Percentiles rank a stretch among this genome's conserved stretches.
Evolutionary conservation across 2,329 filamentous ascomycete genomes (phyloP).

Genomic region (Clonostachys rhizophaga): DNA sequence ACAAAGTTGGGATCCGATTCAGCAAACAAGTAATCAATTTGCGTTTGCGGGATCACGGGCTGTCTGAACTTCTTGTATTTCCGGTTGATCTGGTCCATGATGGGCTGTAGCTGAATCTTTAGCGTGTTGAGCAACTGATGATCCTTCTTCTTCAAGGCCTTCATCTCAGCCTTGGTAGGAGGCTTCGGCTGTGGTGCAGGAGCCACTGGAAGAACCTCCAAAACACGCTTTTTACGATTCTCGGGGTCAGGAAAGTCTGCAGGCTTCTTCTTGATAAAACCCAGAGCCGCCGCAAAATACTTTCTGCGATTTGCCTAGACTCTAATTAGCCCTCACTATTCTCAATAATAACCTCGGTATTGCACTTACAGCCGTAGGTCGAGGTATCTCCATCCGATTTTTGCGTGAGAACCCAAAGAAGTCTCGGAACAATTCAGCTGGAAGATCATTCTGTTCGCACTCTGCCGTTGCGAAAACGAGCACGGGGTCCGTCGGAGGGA

Average conservation of each 20-base stretch:
- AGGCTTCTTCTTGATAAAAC: conserved; percentile 75
- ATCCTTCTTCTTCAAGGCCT: conserved; percentile 76
- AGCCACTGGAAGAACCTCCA: conserved; percentile 73
- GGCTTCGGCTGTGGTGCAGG: conserved; percentile 65
- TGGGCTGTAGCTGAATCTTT: conserved; percentile 84
- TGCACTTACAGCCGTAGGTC: conserved; percentile 56
- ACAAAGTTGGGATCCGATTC: conserved; percentile 73
- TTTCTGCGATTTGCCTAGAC: conserved; percentile 58
- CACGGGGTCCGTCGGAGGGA: conserved; percentile 87
- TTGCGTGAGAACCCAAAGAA: conserved; percentile 82
- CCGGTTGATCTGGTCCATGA: conserved; percentile 94
- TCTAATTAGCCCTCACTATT: not conserved
- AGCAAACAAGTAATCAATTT: conserved; percentile 78
- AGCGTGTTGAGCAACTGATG: conserved; percentile 79
- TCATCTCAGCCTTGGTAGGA: conserved; percentile 73
- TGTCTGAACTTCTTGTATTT: conserved; percentile 86
- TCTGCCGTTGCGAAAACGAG: conserved; percentile 85
- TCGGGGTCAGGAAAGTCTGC: conserved; percentile 82
- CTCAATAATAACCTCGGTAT: not conserved
- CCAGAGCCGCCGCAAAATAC: conserved; percentile 73
- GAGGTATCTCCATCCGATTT: conserved; percentile 67
- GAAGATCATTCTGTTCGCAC: conserved; percentile 55
- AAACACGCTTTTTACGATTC: conserved; percentile 78
- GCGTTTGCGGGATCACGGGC: conserved; percentile 67
- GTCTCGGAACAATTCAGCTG: conserved; percentile 62